A percentile compares a stretch with the other conserved stretches of the same genome.
These are phyloP conservation scores for Kazachstania martiniae DNA, from an alignment of 805 yeast genomes.

Conservation along the genomic window DNA sequence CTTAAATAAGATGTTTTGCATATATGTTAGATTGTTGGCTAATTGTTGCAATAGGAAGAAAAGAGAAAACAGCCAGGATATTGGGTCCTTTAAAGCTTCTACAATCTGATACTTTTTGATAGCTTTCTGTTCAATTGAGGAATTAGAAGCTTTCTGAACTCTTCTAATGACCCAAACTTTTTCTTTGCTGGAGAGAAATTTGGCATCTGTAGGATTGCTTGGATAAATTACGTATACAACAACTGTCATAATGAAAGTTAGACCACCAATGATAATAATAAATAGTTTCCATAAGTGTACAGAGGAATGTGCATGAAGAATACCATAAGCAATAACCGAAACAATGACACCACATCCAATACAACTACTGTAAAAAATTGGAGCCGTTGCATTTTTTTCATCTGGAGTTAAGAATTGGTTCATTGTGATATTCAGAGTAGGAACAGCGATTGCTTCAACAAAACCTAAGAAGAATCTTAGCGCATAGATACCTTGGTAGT, in stretches of 20 bases:
- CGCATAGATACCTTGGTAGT: conserved; percentile 36
- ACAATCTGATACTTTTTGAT: conserved; percentile 38
- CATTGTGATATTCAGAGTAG: conserved; percentile 37
- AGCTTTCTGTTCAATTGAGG: conserved; percentile 36
- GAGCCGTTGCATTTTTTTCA: conserved; percentile 43
- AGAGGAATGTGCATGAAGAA: conserved; percentile 17
- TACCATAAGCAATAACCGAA: conserved; percentile 38
- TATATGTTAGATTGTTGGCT: conserved; percentile 44
- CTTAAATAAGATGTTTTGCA: conserved; percentile 38
- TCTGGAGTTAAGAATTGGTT: conserved; percentile 38
- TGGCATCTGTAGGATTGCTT: conserved; percentile 43
- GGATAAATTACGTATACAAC: conserved; percentile 37
- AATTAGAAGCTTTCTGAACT: conserved; percentile 31
- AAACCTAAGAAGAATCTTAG: conserved; percentile 43
- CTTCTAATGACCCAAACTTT: conserved; percentile 40
- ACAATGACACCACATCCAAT: conserved; percentile 42
- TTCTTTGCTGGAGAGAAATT: conserved; percentile 38
- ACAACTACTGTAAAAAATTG: conserved; percentile 42
- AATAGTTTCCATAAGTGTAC: conserved; percentile 42
- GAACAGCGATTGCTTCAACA: conserved; percentile 35
- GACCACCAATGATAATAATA: conserved; percentile 45
- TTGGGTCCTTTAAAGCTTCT: conserved; percentile 42
- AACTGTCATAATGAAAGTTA: conserved; percentile 34
- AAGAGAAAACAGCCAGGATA: conserved; percentile 34
- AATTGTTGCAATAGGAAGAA: conserved; percentile 37